A percentile compares a stretch with the other conserved stretches of the same genome.
These are phyloP conservation scores for Ramaria sp. DNA, from an alignment of 768 basidiomycete species.

Conservation along the genomic window DNA sequence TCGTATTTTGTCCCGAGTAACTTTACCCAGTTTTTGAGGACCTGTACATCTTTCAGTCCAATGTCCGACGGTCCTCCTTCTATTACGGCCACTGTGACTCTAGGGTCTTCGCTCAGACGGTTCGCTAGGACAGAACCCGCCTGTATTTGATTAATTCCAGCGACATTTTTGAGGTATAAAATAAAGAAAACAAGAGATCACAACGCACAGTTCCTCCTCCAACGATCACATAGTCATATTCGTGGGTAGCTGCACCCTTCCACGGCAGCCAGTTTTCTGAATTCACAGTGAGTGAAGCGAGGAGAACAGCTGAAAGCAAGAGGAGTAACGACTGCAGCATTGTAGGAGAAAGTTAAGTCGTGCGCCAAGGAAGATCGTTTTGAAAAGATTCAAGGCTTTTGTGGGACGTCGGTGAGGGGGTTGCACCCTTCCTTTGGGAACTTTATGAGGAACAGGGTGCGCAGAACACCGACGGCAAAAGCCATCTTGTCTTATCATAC, in stretches of 20 bases:
- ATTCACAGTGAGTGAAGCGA: no score
- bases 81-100: slow-evolving; percentile 10
- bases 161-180: not conserved
- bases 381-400: no score
- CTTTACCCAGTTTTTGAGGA: not conserved
- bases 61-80: slow-evolving; percentile 13
- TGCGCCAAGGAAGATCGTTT: no score
- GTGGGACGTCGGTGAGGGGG: no score
- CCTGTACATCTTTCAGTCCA: not conserved
- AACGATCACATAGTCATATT: slow-evolving; percentile 2
- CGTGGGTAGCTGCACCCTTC: not conserved
- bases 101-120: slow-evolving; percentile 11
- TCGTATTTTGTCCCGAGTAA: not conserved
- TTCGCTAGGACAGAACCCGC: slow-evolving; percentile 14
- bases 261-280: not conserved
- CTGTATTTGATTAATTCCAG: not conserved
- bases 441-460: no score
- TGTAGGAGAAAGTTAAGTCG: no score
- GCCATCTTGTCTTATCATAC: no score
- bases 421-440: no score
- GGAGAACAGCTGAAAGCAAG: no score
- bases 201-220: not conserved
- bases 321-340: no score
- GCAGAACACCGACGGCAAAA: no score
- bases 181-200: not conserved